Evolutionary conservation across 495 filamentous ascomycete genomes (phyloP).

Genomic region (Tuber magnatum): DNA sequence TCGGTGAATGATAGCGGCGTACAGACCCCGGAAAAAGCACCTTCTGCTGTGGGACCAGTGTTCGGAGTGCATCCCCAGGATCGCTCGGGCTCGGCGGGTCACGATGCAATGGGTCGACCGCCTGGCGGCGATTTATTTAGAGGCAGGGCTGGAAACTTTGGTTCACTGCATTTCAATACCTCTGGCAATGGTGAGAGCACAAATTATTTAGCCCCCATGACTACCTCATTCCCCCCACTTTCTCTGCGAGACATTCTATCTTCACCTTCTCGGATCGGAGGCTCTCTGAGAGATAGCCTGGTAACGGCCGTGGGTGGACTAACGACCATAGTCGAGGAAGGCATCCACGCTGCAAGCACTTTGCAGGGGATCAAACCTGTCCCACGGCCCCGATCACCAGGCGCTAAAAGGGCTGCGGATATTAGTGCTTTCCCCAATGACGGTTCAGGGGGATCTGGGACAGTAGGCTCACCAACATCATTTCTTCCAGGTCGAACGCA

Average conservation of each 20-base stretch:
- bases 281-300: neutral
- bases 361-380: constrained; percentile 33
- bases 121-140: constrained; percentile 4
- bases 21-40: constrained; percentile 17
- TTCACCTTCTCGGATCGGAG: constrained; percentile 17
- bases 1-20: constrained; percentile 9
- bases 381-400: constrained; percentile 20
- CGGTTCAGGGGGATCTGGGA: neutral
- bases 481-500: constrained; percentile 7
- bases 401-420: constrained; percentile 13
- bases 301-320: constrained; percentile 7
- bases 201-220: constrained; percentile 9
- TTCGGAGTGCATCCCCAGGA: constrained; percentile 21
- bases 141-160: constrained; percentile 18
- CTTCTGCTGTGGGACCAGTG: constrained; percentile 24
- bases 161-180: constrained; percentile 7
- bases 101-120: constrained; percentile 10
- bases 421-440: constrained; percentile 21
- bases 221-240: constrained; percentile 10
- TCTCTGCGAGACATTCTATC: constrained; percentile 18
- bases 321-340: constrained; percentile 8
- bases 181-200: neutral
- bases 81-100: constrained; percentile 4
- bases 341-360: constrained; percentile 24
- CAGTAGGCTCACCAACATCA: neutral